Conservation (phyloP, 2,329 filamentous ascomycete genomes). For the Drechslerella stenobrocha region DNA sequence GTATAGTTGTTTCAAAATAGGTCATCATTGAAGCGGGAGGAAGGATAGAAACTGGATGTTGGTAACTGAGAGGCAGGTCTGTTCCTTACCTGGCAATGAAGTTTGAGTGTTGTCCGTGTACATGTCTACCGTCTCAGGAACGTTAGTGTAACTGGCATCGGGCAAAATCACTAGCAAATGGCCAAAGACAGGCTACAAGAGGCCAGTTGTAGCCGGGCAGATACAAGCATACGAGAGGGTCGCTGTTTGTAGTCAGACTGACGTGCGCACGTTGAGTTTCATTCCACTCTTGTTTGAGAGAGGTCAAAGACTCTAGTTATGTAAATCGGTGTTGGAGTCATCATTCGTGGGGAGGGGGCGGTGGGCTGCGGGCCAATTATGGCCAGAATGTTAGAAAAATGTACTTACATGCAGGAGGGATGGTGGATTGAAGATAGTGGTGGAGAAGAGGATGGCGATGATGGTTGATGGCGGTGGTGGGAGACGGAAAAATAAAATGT, state of each 20-base stretch:
- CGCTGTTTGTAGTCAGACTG: slow-evolving; percentile 51
- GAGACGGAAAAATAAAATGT: background rate
- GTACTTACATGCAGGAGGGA: slow-evolving; percentile 2
- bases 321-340: slow-evolving; percentile 76
- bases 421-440: background rate
- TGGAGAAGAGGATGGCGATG: background rate
- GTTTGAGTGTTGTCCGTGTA: too few species aligned
- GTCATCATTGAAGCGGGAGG: slow-evolving; percentile 62
- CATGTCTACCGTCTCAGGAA: too few species aligned
- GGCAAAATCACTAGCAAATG: too few species aligned
- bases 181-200: too few species aligned
- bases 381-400: too few species aligned
- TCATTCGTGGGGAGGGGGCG: too few species aligned
- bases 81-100: too few species aligned
- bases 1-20: slow-evolving; percentile 62
- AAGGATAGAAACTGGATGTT: too few species aligned
- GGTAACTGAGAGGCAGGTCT: too few species aligned
- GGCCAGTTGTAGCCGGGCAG: too few species aligned
- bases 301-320: slow-evolving; percentile 99
- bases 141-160: too few species aligned
- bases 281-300: slow-evolving; percentile 62
- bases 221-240: background rate
- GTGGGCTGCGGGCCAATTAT: too few species aligned
- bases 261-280: slow-evolving; percentile 67
- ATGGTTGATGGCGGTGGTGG: background rate